Conservation (phyloP, 106 monocot genomes). For the Acorus calamus region DNA sequence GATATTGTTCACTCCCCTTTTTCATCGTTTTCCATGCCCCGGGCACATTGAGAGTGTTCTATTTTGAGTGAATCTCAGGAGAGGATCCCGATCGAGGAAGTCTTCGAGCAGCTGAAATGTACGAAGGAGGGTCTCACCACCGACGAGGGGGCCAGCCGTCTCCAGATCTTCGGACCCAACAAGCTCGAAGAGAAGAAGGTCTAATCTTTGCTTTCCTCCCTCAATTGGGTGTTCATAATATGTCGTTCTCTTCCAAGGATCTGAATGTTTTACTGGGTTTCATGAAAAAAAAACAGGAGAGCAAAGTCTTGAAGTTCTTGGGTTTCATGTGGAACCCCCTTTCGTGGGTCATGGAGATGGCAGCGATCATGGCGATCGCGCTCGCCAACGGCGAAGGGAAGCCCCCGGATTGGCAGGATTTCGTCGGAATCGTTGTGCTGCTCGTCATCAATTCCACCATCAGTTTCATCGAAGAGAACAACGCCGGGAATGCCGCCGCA, state of each 20-base stretch:
- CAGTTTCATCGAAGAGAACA: constrained; percentile 57
- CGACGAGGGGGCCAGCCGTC: constrained; percentile 20
- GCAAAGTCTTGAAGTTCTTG: constrained; percentile 64
- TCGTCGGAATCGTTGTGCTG: constrained; percentile 53
- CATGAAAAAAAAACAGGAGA: constrained; percentile 22
- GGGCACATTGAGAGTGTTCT: too few relatives aligned
- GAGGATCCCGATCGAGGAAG: constrained; percentile 20
- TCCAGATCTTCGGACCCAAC: constrained; percentile 39
- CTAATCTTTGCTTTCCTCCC: neutral
- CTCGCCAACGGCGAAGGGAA: constrained; percentile 60
- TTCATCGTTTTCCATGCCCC: too few relatives aligned
- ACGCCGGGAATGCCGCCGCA: constrained; percentile 55
- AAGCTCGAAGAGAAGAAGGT: constrained; percentile 49
- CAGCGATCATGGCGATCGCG: constrained; percentile 72
- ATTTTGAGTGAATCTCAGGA: too few relatives aligned
- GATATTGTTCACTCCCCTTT: too few relatives aligned
- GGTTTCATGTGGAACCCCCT: constrained; percentile 96
- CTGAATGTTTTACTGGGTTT: neutral
- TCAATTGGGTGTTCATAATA: neutral
- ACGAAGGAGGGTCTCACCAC: constrained; percentile 10
- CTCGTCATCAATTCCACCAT: constrained; percentile 61
- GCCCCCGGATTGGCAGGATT: constrained; percentile 82
- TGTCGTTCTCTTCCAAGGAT: neutral
- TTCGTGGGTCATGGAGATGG: constrained; percentile 82
- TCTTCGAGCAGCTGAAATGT: constrained; percentile 23